Base-by-base conservation (phyloP, 2,329 filamentous ascomycete genomes). In the Phaeosphaeria sp. region DNA sequence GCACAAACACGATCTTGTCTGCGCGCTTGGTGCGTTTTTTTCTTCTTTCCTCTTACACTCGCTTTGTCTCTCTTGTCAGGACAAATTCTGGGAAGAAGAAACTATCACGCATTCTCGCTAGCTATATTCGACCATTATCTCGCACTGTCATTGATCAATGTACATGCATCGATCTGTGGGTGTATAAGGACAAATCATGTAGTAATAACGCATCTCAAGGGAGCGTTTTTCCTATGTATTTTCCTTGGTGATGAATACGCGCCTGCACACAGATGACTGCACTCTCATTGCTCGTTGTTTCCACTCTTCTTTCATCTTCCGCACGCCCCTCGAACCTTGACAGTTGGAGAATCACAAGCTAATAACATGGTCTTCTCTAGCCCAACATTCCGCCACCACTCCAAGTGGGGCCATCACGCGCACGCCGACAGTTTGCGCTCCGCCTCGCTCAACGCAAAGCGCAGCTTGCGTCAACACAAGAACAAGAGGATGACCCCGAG, bases 341-440 rank as follows among this genome's bases (percentile, higher is more conserved):
- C 30, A 86, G 42, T 86, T 86, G 86, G 20, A 23, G 20, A 25
- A 39, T 21, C 18, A 25, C 85, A 39, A 23, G 48, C 60, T 64
- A 53, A 63, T 51, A 43, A 43, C 20, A 18, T 36, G 23, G 22
- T n/a, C 11, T 5, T 15, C 13, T 44, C 20, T 17, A 67, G 66
- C 52, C 62, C 25, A 65, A 62, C 23, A 53, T 64, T n/a, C 64
- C 69, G 84, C 47, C 87, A 85, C 67, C 68, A 84, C 87, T 97
- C 70, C 95, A 94, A 74, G 88, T 94, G 36, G 89, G 91, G 0
- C 93, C 94, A 1, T 96, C 92, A 7, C 88, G 94, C 52, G 94
- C 94, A 7, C 88, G 94, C 50, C 84, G 92, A 54, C 92, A 96
- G 76, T 85, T 98, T n/a, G 93, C 93, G n/a, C 91, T 91, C 13